Base-by-base conservation (phyloP, 352 stramenopile species). In the Phytophthora sp. region DNA sequence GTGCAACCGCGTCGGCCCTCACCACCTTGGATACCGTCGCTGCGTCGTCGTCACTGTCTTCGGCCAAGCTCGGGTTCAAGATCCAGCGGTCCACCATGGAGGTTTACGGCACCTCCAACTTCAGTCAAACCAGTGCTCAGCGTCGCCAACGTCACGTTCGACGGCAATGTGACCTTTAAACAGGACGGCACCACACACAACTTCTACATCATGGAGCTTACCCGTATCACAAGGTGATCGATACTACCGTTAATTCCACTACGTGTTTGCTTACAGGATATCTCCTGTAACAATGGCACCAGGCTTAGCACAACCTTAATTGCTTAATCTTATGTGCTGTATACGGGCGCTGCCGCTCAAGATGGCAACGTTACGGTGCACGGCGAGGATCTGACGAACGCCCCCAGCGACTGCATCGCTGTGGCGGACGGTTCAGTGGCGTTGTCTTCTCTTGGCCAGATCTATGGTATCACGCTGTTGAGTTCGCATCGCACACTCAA, bases 41-140 rank as follows among this genome's bases (percentile, higher is more conserved):
- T 46, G 67, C 63, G 4, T 35, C 58, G 11, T 66, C 58, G 5
- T 61, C 71, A 20, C 57, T 80, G 23, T 54, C 74, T 15, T 80
- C 64, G 13, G 52, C 83, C 42, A 73, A 71, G 18, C 58, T 86
- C 7, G 65, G 47, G 7, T 78, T 89, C 71, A 69, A 74, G 31
- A 74, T 82, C 59, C 80, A 87, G 51, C 77, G 80, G 20, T 70
- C 60, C 45, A 75, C 77, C 18, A 87, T 89, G 77, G 64, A 71
- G 13, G 64, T 86, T 38, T 79, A 87, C 47, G 74, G 76, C n/a
- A 33, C 73, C 30, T 70, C 68, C 45, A 65, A 52, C 46, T 84
- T 87, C 15, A 66, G 71, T 82, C 13, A 81, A 76, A 42, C 76
- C 72, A 8, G 59, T 75, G 2, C 42, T 76, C 2, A 66, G 47